Evolutionary conservation across 1,284 basidiomycete species (phyloP).

Genomic region (Trichosporon coremiiforme): DNA sequence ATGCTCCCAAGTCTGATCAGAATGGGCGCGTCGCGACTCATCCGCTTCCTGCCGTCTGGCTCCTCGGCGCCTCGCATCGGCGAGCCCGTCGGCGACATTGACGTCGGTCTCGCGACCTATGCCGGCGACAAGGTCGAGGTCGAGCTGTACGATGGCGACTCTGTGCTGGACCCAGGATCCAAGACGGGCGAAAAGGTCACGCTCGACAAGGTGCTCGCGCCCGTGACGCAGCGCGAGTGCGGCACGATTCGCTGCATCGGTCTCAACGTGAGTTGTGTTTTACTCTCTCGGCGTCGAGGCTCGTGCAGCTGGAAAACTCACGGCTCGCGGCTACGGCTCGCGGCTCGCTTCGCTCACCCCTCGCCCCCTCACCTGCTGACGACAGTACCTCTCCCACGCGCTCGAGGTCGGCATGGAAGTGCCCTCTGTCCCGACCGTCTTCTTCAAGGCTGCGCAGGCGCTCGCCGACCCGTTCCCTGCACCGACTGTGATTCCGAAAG

Average conservation of each 20-base stretch:
- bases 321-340: no score
- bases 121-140: constrained; percentile 41
- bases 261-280: constrained; percentile 53
- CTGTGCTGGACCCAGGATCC: constrained; percentile 48
- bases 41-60: constrained; percentile 45
- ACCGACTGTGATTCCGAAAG: constrained; percentile 45
- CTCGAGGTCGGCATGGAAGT: constrained; percentile 47
- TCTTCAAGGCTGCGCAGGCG: constrained; percentile 48
- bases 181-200: constrained; percentile 43
- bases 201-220: constrained; percentile 50
- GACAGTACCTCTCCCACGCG: constrained; percentile 55
- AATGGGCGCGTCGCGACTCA: constrained; percentile 44
- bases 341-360: no score
- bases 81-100: constrained; percentile 52
- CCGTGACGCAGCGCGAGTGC: constrained; percentile 45
- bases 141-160: constrained; percentile 45
- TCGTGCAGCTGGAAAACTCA: no score
- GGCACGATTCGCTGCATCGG: constrained; percentile 55
- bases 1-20: constrained; percentile 28
- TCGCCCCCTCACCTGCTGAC: no score
- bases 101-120: constrained; percentile 55
- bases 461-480: constrained; percentile 48
- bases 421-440: constrained; percentile 48
- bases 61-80: constrained; percentile 40
- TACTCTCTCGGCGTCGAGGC: no score